These are phyloP conservation scores for Jamesozyma lodderae DNA, from an alignment of 805 yeast genomes.

Conservation along the genomic window DNA sequence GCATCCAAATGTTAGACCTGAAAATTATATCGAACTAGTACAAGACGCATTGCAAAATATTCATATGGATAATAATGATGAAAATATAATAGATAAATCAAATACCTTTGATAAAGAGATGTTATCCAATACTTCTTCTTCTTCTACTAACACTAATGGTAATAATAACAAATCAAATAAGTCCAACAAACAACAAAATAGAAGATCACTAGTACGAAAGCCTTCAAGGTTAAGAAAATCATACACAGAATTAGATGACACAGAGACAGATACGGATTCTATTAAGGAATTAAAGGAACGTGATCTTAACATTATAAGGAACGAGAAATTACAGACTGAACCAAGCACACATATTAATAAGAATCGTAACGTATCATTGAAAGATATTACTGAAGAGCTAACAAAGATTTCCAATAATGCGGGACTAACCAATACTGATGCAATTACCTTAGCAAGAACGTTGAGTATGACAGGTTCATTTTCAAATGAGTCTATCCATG, in stretches of 20 bases:
- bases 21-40: slow-evolving; percentile 63
- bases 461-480: slow-evolving; percentile 63
- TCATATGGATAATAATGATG: slow-evolving; percentile 7
- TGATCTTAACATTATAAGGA: slow-evolving; percentile 3
- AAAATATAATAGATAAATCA: background rate
- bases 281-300: slow-evolving; percentile 15
- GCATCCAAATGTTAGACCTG: slow-evolving; percentile 94
- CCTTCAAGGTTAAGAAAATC: slow-evolving; percentile 29
- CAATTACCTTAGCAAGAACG: slow-evolving; percentile 73
- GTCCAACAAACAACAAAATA: slow-evolving; percentile 3
- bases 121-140: too few relatives aligned
- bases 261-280: slow-evolving; percentile 26
- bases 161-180: background rate
- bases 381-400: slow-evolving; percentile 65
- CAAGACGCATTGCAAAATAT: slow-evolving; percentile 35
- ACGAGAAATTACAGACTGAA: background rate
- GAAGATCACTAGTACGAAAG: slow-evolving; percentile 25
- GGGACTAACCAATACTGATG: slow-evolving; percentile 71
- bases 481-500: slow-evolving; percentile 9
- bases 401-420: slow-evolving; percentile 67
- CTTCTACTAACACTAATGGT: too few relatives aligned
- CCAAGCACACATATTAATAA: background rate
- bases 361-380: slow-evolving; percentile 43
- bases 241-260: slow-evolving; percentile 25
- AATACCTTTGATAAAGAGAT: too few relatives aligned